phyloP scores from a whole-genome alignment of 176 grass and related monocot genomes.

The Triticum aestivum region DNA sequence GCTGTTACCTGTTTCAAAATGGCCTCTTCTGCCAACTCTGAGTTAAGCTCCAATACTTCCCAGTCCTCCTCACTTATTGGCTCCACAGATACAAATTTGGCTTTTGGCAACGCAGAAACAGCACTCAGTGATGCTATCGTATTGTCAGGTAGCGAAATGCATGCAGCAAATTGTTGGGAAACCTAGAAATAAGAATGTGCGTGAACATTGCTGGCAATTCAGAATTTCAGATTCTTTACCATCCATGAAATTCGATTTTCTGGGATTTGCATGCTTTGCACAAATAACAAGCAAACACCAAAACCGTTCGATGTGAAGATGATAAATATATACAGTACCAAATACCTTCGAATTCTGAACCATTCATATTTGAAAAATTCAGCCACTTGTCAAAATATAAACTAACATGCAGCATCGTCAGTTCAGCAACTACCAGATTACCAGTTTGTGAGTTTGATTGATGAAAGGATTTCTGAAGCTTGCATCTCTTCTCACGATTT shows the following conservation, averaged over 20 bases:
- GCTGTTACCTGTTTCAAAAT: conserved; percentile 12
- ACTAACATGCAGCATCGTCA: background rate
- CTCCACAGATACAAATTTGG: conserved; percentile 13
- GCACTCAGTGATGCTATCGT: conserved; percentile 3
- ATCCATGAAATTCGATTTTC: background rate
- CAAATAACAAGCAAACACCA: background rate
- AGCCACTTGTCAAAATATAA: background rate
- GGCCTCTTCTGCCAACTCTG: conserved; percentile 7
- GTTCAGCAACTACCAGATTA: background rate
- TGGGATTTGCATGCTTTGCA: background rate
- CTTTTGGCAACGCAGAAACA: conserved; percentile 20
- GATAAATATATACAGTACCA: background rate
- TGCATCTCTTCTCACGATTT: background rate
- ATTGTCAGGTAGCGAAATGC: background rate
- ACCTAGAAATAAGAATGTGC: background rate
- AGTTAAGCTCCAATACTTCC: conserved; percentile 16
- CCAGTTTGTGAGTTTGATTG: background rate
- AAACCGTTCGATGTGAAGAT: background rate
- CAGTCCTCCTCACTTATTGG: conserved; percentile 15
- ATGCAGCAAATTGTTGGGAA: conserved; percentile 2
- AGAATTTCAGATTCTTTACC: background rate
- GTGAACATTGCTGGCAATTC: background rate
- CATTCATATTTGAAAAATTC: background rate
- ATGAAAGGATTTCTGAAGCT: background rate
- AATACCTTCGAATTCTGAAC: background rate